Conservation (phyloP, 768 basidiomycete species). For the Cystofilobasidium bisporidii region DNA sequence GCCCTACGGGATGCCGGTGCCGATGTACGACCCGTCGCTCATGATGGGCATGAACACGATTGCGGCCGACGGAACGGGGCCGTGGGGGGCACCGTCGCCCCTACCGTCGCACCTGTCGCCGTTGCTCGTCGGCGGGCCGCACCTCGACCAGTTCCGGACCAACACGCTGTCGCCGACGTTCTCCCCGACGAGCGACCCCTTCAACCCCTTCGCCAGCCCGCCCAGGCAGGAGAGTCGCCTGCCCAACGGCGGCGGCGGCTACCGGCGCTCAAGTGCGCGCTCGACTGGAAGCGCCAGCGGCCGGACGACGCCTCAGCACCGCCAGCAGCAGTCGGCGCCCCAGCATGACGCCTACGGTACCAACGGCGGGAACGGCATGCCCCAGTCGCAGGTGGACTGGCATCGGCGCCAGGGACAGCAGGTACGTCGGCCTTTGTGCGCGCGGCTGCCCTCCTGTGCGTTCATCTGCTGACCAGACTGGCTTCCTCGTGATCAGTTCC, state of each 20-base stretch:
- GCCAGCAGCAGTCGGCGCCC: background rate
- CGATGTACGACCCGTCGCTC: conserved; percentile 15
- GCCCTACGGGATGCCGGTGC: conserved; percentile 17
- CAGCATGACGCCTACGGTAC: too few relatives aligned
- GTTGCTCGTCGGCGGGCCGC: conserved; percentile 12
- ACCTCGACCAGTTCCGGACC: conserved; percentile 12
- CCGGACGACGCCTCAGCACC: conserved; percentile 13
- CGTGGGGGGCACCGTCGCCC: conserved; percentile 5
- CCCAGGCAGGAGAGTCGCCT: conserved; percentile 4
- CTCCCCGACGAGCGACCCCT: conserved; percentile 42
- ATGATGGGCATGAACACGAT: conserved; percentile 13
- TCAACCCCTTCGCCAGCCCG: conserved; percentile 49
- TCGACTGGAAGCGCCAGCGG: conserved; percentile 6
- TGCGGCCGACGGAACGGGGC: background rate
- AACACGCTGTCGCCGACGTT: conserved; percentile 10
- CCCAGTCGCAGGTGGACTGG: conserved; percentile 3
- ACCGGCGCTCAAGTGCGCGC: conserved; percentile 15
- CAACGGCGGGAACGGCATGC: too few relatives aligned
- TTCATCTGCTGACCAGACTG: too few relatives aligned
- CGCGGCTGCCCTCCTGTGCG: background rate
- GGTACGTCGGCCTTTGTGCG: background rate
- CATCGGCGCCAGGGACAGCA: conserved; percentile 10
- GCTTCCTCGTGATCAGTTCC: background rate
- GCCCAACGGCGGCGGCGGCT: background rate
- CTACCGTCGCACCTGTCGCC: conserved; percentile 4